A percentile compares a stretch with the other conserved stretches of the same genome.
Conservation (phyloP, 495 filamentous ascomycete species). For the Annulohypoxylon stygium region DNA sequence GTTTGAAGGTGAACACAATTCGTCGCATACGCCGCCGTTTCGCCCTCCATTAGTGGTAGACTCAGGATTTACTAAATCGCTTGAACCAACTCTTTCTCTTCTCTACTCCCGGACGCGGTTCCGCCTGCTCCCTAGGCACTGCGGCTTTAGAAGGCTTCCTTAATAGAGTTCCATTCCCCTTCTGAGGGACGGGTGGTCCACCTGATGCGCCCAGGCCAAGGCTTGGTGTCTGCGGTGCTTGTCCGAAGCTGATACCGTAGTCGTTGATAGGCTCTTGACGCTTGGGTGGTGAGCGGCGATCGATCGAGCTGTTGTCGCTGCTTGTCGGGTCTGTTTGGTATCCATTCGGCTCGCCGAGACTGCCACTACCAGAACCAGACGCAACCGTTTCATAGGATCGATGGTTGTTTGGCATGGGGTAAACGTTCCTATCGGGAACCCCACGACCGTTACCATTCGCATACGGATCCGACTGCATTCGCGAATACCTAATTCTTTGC, state of each 20-base stretch:
- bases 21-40: constrained; percentile 20
- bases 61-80: constrained; percentile 78
- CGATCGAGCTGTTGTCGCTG: constrained; percentile 90
- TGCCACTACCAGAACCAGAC: constrained; percentile 77
- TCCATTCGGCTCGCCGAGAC: constrained; percentile 76
- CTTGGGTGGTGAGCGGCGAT: constrained; percentile 73
- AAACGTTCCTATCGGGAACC: constrained; percentile 64
- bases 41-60: constrained; percentile 4
- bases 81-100: constrained; percentile 93
- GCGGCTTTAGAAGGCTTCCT: constrained; percentile 51
- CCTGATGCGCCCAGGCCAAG: constrained; percentile 51
- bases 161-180: constrained; percentile 51
- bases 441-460: constrained; percentile 49
- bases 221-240: constrained; percentile 53
- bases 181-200: constrained; percentile 55
- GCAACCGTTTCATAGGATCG: constrained; percentile 86
- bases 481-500: constrained; percentile 47
- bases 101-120: constrained; percentile 62
- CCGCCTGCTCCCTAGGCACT: constrained; percentile 44
- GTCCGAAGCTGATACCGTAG: constrained; percentile 62
- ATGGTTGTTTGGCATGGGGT: constrained; percentile 76
- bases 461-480: constrained; percentile 57
- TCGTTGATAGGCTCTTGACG: constrained; percentile 60
- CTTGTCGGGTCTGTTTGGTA: constrained; percentile 87
- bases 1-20: constrained; percentile 17